Conservation (phyloP, 805 yeast genomes). For the Vanderwaltozyma polyspora region DNA sequence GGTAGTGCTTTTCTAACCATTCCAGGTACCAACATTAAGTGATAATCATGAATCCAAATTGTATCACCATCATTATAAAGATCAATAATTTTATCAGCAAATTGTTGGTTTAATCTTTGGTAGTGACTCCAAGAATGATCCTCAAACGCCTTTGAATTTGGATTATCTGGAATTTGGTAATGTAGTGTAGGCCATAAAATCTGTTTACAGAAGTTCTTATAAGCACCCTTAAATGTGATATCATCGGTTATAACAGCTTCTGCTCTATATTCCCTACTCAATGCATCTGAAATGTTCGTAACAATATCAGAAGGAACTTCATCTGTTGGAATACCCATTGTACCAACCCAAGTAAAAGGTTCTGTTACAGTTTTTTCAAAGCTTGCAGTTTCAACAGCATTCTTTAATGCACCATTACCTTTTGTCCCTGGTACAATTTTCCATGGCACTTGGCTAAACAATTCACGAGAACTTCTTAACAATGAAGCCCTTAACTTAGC, state of each 20-base stretch:
- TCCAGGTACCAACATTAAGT: conserved; percentile 71
- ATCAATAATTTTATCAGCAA: conserved; percentile 66
- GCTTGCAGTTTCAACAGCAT: conserved; percentile 63
- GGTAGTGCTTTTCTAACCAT: conserved; percentile 73
- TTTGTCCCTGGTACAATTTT: conserved; percentile 51
- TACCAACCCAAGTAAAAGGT: conserved; percentile 70
- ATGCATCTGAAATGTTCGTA: conserved; percentile 37
- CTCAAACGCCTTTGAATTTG: conserved; percentile 87
- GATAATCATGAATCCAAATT: conserved; percentile 93
- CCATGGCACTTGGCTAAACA: conserved; percentile 55
- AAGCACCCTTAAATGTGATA: conserved; percentile 77
- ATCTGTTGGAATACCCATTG: conserved; percentile 85
- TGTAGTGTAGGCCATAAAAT: conserved; percentile 92
- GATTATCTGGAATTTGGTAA: conserved; percentile 91
- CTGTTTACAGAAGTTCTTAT: conserved; percentile 83
- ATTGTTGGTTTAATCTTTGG: conserved; percentile 56
- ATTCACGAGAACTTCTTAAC: conserved; percentile 28
- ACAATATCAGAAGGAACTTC: conserved; percentile 50
- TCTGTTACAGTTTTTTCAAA: conserved; percentile 29
- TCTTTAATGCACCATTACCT: conserved; percentile 82
- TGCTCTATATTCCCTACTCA: conserved; percentile 41
- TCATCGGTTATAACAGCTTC: conserved; percentile 68
- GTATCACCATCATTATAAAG: conserved; percentile 64
- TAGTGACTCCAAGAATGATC: conserved; percentile 91
- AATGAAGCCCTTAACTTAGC: conserved; percentile 33